Base-by-base conservation (phyloP, 371 early-diverging fungal species). In the Haplosporangium sp. region DNA sequence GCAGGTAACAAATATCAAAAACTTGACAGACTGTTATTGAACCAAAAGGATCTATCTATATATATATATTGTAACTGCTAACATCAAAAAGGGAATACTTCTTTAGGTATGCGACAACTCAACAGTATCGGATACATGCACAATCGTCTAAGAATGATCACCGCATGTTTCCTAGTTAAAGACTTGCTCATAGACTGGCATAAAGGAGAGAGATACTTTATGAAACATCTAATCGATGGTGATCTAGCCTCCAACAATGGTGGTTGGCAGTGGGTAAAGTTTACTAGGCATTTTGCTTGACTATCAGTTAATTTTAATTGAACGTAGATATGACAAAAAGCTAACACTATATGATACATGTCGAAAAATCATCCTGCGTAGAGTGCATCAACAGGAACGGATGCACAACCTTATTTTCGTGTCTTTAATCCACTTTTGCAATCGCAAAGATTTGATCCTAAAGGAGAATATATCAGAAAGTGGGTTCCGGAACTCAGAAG, bases 181-280 rank as follows among this genome's bases (percentile, higher is more conserved):
- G 89, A 92, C 61, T 78, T 94, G 27, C 85, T 89, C 0, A 82
- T 92, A 76, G 85, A 91, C 72, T 94, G 94, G 94, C 83, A 86
- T 17, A 15, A 56, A 47, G 92, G 92, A 10, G 92, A 92, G 72
- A 63, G 78, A 50, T 88, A 85, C 74, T 92, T 93, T 70, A 88
- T 87, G 85, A 63, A 72, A n/a, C 40, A 85, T 61, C 69, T 92
- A 48, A 86, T 93, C 50, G 94, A 93, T 74, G 89, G 90, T 40
- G 92, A 93, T 68, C 85, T 91, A 7, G 88, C 92, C 4, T 77
- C 78, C 52, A 93, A 93, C 84, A 92, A 91, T 63, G 94, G 94
- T 10, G 92, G 92, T 1, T 93, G 94, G 94, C 92, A 92, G 64
- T 92, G 92, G 92, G 75, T 75, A 68, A 47, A 11, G 52, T 47